These are phyloP conservation scores for Nicotiana paniculata DNA, from an alignment of 257 asterid species.

Conservation along the genomic window DNA sequence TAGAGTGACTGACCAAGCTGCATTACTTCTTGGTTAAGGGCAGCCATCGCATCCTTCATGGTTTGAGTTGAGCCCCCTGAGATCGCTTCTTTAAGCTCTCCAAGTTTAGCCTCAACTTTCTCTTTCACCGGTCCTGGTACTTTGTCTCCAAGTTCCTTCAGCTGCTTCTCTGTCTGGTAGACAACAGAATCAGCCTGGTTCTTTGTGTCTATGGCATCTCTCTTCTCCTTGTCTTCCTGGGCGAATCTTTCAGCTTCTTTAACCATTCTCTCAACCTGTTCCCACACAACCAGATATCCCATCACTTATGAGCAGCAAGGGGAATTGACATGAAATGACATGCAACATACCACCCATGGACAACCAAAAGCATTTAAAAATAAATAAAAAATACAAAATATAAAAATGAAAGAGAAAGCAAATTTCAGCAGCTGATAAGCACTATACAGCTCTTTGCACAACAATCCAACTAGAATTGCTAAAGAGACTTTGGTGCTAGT, in stretches of 20 bases:
- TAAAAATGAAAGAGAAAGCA: background rate
- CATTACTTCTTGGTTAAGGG: slow-evolving; percentile 96
- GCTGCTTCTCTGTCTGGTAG: slow-evolving; percentile 96
- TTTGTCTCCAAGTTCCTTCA: slow-evolving; percentile 94
- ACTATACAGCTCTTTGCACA: background rate
- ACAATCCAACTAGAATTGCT: background rate
- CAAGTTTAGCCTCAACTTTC: slow-evolving; percentile 88
- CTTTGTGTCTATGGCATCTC: slow-evolving; percentile 95
- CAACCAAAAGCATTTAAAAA: background rate
- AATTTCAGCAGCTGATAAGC: background rate
- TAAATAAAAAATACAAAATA: background rate
- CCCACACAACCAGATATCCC: background rate
- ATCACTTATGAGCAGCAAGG: background rate
- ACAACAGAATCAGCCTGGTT: slow-evolving; percentile 93
- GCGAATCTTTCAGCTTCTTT: slow-evolving; percentile 88
- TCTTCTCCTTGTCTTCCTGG: slow-evolving; percentile 95
- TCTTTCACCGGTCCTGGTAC: slow-evolving; percentile 85
- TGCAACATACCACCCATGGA: background rate
- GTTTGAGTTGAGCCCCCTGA: slow-evolving; percentile 76
- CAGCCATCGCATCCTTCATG: slow-evolving; percentile 87
- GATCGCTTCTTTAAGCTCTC: slow-evolving; percentile 81
- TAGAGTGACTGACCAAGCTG: slow-evolving; percentile 92
- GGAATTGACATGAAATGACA: background rate
- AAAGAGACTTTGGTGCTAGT: background rate
- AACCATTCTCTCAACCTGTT: slow-evolving; percentile 92